Base-by-base conservation (phyloP, 306 rosid genomes). In the Arachis stenosperma region DNA sequence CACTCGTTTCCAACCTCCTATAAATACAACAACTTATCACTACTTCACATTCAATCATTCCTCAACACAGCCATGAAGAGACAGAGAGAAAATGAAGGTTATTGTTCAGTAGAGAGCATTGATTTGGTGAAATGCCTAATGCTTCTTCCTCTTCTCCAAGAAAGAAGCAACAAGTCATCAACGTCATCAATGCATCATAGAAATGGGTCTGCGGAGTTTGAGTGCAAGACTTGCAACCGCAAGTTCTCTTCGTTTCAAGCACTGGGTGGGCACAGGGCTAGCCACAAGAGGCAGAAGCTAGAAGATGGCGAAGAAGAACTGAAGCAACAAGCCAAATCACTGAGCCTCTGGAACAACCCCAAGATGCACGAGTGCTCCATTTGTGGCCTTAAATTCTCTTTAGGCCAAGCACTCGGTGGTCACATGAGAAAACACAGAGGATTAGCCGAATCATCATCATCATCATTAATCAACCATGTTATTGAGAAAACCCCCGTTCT, bases 341-440 rank as follows among this genome's bases (percentile, higher is more conserved):
- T 57, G 8, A 69, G 22, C 9, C 44, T 56, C 17, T 76, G 63
- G 41, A 78, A 39, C 5, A 80, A 77, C 37, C 79, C 78, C 6
- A 90, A 77, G 62, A 78, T 73, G 64, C 95, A 92, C 6, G 77
- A 67, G 70, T 92, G 98, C 69, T 76, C 83, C 3, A 77, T 86
- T 29, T 92, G 98, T 61, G 96, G 98, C 0, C 55, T 69, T 6
- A 71, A 76, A 61, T 92, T 92, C 72, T 54, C 86, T 1, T 44
- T 86, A 82, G 98, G 98, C 1, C 98, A 92, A 22, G 98, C 98
- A 17, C 62, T 92, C 11, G 98, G 98, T 0, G 98, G 98, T 0
- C 98, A 90, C 74, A 92, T 90, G 98, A 81, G 91, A 65, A 80
- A 82, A 72, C 98, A 92, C n/a, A 87, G 84, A 68, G 68, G 54